Evolutionary conservation across 2,329 filamentous ascomycete genomes (phyloP), one percentile per base, ranked within the genome.

Genomic region (Fusarium illudens): DNA sequence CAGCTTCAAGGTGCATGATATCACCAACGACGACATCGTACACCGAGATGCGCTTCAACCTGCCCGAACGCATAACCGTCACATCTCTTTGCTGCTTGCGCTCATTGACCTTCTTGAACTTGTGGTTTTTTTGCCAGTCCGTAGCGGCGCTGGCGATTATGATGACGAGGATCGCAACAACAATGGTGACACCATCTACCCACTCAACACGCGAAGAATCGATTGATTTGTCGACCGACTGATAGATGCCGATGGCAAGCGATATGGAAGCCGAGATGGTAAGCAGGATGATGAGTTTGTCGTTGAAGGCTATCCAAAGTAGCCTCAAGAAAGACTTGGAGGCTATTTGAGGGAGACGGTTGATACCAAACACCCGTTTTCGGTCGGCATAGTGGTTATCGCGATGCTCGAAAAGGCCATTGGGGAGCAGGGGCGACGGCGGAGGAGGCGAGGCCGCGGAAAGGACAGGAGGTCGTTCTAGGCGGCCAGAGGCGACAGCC

Each of bases 111-210:
- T 92, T 93, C 36, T 92, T 90, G 72, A 94, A 94, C 73, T 93
- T 90, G 46, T 90, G 86, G 76, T 94, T 92, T 77, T 94, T 94
- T 73, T 94, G 92, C 85, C 89, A 94, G 75, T 94, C 92, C 68
- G 93, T 94, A 32, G 89, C 81, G n/a, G 92, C 91, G 64, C 91
- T 92, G 19, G 93, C 92, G 19, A 91, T 78, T 4, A 94, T 90
- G 48, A 94, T 92, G 66, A 94, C 89, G 15, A 90, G 75, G 63
- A 94, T 92, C 52, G 92, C 92, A 20, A 90, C 86, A 42, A 93
- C 89, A 67, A 94, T 93, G 8, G 92, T 92, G 11, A 94, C 89
- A 67, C 92, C 92, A 78, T 95, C 92, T 6, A 94, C 90, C 92
- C 92, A 95, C 76, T 94, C 90, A 12, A 93, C 89, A 33, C 85